Conservation (phyloP, 1,284 basidiomycete species). For the Pseudozyma hubeiensis region DNA sequence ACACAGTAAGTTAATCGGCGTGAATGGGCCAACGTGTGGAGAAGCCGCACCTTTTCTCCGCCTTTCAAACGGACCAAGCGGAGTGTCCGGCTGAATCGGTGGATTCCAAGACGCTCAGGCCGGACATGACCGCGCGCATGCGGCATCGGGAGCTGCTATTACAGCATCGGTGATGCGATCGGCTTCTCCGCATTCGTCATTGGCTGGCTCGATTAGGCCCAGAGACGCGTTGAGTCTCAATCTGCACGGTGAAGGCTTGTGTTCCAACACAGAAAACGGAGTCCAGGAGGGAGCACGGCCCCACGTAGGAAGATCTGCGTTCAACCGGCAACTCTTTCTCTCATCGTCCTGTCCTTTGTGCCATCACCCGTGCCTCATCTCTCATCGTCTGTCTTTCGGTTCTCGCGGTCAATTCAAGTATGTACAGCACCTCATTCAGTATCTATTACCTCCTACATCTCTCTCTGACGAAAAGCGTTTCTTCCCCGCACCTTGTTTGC, state of each 20-base stretch:
- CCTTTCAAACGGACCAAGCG: conserved; percentile 23
- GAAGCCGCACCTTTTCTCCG: conserved; percentile 22
- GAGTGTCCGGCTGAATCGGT: conserved; percentile 36
- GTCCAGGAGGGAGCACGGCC: conserved; percentile 4
- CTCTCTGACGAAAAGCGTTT: no score
- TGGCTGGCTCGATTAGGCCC: background rate
- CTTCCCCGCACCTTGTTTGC: background rate
- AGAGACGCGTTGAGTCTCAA: conserved; percentile 18
- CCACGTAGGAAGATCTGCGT: conserved; percentile 16
- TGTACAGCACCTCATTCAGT: background rate
- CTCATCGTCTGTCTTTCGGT: conserved; percentile 6
- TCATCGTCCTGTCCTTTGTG: background rate
- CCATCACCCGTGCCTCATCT: background rate
- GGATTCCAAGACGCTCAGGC: conserved; percentile 14
- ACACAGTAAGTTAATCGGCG: background rate
- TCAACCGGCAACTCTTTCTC: no score
- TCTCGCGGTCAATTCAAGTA: background rate
- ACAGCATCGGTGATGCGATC: no score
- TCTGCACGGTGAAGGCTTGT: no score
- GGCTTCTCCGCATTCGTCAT: conserved; percentile 6
- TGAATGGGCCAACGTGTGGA: conserved; percentile 24
- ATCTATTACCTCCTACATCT: background rate
- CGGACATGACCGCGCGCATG: conserved; percentile 30
- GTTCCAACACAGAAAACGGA: background rate
- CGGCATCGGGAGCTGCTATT: no score